These are phyloP conservation scores for Pseudogymnoascus sp. DNA, from an alignment of 2,329 filamentous ascomycete genomes.

Conservation along the genomic window DNA sequence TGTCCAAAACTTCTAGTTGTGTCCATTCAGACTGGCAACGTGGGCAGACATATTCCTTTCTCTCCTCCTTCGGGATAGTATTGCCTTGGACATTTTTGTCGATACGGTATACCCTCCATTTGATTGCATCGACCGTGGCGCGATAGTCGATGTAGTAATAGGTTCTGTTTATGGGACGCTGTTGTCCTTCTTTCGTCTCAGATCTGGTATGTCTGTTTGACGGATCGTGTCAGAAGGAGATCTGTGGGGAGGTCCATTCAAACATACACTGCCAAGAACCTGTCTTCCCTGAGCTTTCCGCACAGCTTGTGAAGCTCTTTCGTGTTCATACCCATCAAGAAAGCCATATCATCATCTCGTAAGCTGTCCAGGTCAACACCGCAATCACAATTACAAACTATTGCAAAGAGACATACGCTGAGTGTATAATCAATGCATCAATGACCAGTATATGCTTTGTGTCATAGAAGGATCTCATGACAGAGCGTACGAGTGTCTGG, in stretches of 20 bases:
- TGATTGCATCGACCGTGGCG: slow-evolving; percentile 89
- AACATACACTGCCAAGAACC: slow-evolving; percentile 69
- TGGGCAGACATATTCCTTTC: slow-evolving; percentile 83
- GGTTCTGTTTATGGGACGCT: slow-evolving; percentile 73
- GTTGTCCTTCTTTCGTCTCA: slow-evolving; percentile 72
- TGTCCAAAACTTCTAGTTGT: slow-evolving; percentile 79
- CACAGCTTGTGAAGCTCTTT: slow-evolving; percentile 90
- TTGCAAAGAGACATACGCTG: slow-evolving; percentile 43
- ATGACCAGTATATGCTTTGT: slow-evolving; percentile 75
- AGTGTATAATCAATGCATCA: slow-evolving; percentile 70
- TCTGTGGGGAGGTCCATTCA: background rate
- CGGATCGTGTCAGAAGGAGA: slow-evolving; percentile 6
- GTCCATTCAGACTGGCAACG: slow-evolving; percentile 83
- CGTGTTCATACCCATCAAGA: slow-evolving; percentile 78
- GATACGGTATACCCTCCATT: slow-evolving; percentile 83
- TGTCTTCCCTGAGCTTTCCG: slow-evolving; percentile 75
- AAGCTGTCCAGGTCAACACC: slow-evolving; percentile 41
- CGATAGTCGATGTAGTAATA: slow-evolving; percentile 98
- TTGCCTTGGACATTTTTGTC: slow-evolving; percentile 82
- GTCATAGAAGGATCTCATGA: slow-evolving; percentile 78
- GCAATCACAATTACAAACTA: slow-evolving; percentile 14
- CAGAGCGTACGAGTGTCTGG: slow-evolving; percentile 75
- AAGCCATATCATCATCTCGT: slow-evolving; percentile 79
- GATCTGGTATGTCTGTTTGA: slow-evolving; percentile 56
- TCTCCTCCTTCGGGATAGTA: slow-evolving; percentile 70